A percentile compares a stretch with the other conserved stretches of the same genome.
Conservation (phyloP, 768 basidiomycete species). For the Dentipellis sp. region DNA sequence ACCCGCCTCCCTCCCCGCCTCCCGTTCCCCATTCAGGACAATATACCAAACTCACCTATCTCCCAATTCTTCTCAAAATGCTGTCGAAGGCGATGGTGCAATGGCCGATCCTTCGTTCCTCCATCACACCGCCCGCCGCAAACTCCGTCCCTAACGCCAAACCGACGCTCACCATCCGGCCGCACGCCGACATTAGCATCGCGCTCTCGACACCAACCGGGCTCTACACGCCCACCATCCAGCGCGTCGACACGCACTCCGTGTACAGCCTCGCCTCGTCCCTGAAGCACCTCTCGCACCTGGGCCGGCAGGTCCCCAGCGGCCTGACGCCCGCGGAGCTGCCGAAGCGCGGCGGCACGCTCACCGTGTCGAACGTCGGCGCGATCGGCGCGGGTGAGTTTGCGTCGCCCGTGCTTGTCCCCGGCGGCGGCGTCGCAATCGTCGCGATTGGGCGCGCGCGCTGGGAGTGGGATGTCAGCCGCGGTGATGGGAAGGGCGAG, state of each 20-base stretch:
- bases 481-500: slow-evolving; percentile 37
- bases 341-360: slow-evolving; percentile 67
- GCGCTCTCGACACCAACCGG: slow-evolving; percentile 78
- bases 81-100: slow-evolving; percentile 72
- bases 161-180: slow-evolving; percentile 65
- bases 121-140: slow-evolving; percentile 40
- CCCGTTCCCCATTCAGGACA: slow-evolving; percentile 41
- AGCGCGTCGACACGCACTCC: slow-evolving; percentile 40
- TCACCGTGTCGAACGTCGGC: slow-evolving; percentile 79
- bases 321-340: slow-evolving; percentile 59
- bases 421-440: slow-evolving; percentile 79
- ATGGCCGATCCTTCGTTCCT: slow-evolving; percentile 78
- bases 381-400: slow-evolving; percentile 64
- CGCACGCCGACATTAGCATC: slow-evolving; percentile 63
- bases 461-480: slow-evolving; percentile 67
- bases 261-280: slow-evolving; percentile 54
- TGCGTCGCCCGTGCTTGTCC: slow-evolving; percentile 69
- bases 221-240: slow-evolving; percentile 72
- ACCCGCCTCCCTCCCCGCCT: slow-evolving; percentile 30
- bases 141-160: slow-evolving; percentile 25
- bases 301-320: slow-evolving; percentile 60
- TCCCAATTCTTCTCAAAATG: slow-evolving; percentile 78
- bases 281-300: slow-evolving; percentile 49
- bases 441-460: slow-evolving; percentile 72
- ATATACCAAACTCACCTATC: slow-evolving; percentile 65